These are phyloP conservation scores for Termitomyces sp. DNA, from an alignment of 768 basidiomycete genomes.

Conservation along the genomic window DNA sequence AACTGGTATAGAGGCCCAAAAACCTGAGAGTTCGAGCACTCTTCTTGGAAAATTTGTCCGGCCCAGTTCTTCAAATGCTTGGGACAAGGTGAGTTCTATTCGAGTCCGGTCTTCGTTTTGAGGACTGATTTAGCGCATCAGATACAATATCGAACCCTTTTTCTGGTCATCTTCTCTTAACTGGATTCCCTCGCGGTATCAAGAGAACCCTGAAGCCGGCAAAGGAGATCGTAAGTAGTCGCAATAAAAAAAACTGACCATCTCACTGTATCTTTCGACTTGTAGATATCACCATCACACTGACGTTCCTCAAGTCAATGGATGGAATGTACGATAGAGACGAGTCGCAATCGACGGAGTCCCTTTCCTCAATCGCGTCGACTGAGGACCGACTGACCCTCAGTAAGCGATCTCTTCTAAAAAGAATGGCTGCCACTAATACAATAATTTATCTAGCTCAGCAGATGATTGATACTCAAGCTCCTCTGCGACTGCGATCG, in stretches of 20 bases:
- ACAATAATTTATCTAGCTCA: constrained; percentile 18
- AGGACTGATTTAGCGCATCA: constrained; percentile 11
- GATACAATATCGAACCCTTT: constrained; percentile 62
- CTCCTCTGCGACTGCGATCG: constrained; percentile 32
- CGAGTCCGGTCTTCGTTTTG: background rate
- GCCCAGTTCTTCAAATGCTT: constrained; percentile 56
- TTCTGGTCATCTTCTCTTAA: constrained; percentile 64
- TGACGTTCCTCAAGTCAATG: constrained; percentile 51
- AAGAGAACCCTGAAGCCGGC: constrained; percentile 38
- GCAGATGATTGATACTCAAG: constrained; percentile 36
- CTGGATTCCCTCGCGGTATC: constrained; percentile 67
- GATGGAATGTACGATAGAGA: constrained; percentile 16
- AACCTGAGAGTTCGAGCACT: constrained; percentile 43
- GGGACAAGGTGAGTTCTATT: constrained; percentile 42
- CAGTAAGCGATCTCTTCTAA: constrained; percentile 10
- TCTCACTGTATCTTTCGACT: background rate
- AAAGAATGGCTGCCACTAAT: background rate
- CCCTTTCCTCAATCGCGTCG: constrained; percentile 6
- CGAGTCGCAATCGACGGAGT: constrained; percentile 2
- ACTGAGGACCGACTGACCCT: constrained; percentile 14
- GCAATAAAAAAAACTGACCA: background rate
- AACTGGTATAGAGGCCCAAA: constrained; percentile 24
- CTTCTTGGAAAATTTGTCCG: constrained; percentile 51
- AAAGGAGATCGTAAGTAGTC: constrained; percentile 55
- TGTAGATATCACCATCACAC: constrained; percentile 53